Base-by-base conservation (phyloP, 768 basidiomycete genomes). In the Lentinula guzmanii region DNA sequence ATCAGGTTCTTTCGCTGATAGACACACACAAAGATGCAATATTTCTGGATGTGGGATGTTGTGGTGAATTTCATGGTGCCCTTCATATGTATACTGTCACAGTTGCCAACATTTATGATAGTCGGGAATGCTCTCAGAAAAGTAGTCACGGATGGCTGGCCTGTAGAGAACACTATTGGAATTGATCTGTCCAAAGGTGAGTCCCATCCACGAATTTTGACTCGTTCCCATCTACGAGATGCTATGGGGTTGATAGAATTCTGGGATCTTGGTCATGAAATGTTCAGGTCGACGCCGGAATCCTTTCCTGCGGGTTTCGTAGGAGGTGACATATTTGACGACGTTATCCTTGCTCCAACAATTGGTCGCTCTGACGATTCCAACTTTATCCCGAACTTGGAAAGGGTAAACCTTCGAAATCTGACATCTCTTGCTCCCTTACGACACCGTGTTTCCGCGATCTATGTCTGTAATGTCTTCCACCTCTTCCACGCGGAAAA, bases 261-360 rank as follows among this genome's bases (percentile, higher is more conserved):
- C 63, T 88, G 86, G 86, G 75, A 82, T 4, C 74, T 80, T 4
- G 87, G 87, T 1, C 86, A 89, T 63, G 74, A 81, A 46, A 74
- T 89, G 15, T 90, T 87, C 72, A 77, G 69, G 54, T 77, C 81
- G 3, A 82, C 75, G 0, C 77, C 80, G 0, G 71, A 78, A 42
- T 75, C 78, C 0, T 87, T 84, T 69, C 82, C 84, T 1, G 82
- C 76, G 0, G 69, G 73, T 0, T 89, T 89, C 67, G 58, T 89
- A 15, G 70, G 76, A 11, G 87, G 86, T 0, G 79, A 89, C 62
- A 75, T 70, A 0, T 79, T 89, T 52, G 77, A 86, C 62, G 70
- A 77, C 6, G 61, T 64, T 4, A 43, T 43, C 2, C 72, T 81
- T 5, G 34, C 48, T 41, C 55, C 74, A 87, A 21, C 65, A 67